Evolutionary conservation across 225 moss, liverwort and hornwort genomes (phyloP).

Genomic region (Thuidium tamariscinum): DNA sequence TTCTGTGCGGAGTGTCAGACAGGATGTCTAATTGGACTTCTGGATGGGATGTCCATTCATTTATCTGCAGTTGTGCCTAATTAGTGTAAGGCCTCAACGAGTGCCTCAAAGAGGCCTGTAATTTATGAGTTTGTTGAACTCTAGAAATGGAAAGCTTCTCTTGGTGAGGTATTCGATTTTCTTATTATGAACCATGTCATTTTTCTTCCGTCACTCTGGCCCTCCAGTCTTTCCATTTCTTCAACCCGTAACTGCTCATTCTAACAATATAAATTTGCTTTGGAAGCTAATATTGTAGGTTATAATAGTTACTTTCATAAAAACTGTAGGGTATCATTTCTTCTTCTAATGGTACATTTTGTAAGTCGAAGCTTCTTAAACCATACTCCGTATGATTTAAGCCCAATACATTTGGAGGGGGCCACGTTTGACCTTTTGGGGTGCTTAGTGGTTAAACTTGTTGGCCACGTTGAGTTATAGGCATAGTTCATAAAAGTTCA

Average conservation of each 20-base stretch:
- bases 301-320: not conserved
- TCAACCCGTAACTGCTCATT: not conserved
- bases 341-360: not conserved
- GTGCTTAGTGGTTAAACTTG: not conserved
- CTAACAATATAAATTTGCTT: not conserved
- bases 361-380: not conserved
- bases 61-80: slow-evolving; percentile 17
- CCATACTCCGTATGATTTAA: not conserved
- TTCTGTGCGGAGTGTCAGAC: slow-evolving; percentile 5
- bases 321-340: not conserved
- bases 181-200: not conserved
- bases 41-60: slow-evolving; percentile 4
- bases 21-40: slow-evolving; percentile 27
- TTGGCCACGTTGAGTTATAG: not conserved
- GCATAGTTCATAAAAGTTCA: not conserved
- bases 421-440: not conserved
- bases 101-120: slow-evolving; percentile 57
- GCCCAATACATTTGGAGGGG: not conserved
- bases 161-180: slow-evolving; percentile 1
- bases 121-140: slow-evolving; percentile 28
- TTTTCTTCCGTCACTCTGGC: not conserved
- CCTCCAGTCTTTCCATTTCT: not conserved
- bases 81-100: slow-evolving; percentile 11
- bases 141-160: slow-evolving; percentile 27
- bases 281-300: not conserved